These are phyloP conservation scores for Physaria fendleri DNA, from an alignment of 345 rosid genomes.

Conservation along the genomic window DNA sequence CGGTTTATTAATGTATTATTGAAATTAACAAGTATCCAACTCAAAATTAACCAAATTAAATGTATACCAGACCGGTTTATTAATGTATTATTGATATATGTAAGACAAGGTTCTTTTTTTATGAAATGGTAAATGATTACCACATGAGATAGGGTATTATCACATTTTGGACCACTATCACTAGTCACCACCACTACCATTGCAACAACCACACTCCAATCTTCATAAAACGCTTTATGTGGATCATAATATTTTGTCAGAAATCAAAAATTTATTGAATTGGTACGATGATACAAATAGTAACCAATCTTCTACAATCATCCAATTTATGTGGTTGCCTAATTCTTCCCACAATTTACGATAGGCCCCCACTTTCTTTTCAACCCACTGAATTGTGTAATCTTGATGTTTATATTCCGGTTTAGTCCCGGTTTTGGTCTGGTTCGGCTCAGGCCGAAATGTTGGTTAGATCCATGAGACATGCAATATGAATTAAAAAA, in stretches of 20 bases:
- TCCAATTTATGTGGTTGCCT: conserved; percentile 18
- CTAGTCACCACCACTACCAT: conserved; percentile 22
- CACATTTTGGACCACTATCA: conserved; percentile 12
- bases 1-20: not conserved
- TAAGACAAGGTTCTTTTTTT: not conserved
- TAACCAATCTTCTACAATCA: conserved; percentile 20
- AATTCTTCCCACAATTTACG: conserved; percentile 9
- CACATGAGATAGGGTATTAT: conserved; percentile 12
- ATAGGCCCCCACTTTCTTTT: conserved; percentile 5
- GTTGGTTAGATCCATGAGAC: not conserved
- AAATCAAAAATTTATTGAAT: not conserved
- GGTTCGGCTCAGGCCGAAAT: not conserved
- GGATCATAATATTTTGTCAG: conserved; percentile 20
- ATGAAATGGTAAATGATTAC: not conserved
- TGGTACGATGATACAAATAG: conserved; percentile 5
- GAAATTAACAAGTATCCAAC: too few species aligned
- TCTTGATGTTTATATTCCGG: conserved; percentile 10
- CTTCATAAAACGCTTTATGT: conserved; percentile 10
- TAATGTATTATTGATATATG: not conserved
- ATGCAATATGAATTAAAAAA: not conserved
- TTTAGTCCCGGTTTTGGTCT: not conserved
- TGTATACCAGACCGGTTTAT: too few species aligned
- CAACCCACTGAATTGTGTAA: not conserved
- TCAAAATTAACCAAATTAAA: too few species aligned
- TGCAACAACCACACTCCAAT: conserved; percentile 19